Base-by-base conservation (phyloP, 805 yeast genomes). In the Candida boidinii region DNA sequence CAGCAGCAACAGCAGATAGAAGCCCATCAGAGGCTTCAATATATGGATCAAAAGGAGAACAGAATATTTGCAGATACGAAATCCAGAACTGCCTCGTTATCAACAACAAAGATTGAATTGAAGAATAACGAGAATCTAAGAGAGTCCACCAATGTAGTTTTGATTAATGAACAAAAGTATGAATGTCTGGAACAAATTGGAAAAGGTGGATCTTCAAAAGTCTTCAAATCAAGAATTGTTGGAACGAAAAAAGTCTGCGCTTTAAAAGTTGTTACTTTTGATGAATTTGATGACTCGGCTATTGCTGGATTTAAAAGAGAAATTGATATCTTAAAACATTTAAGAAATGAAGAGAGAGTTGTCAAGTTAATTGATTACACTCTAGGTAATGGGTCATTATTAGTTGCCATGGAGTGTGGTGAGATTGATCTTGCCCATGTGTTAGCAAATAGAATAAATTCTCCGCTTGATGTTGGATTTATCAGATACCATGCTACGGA, bases 221-320 rank as follows among this genome's bases (percentile, higher is more conserved):
- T 88, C 15, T 88, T 79, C 61, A 82, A 79, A 51, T 92, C 80
- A 1, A 79, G 71, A 43, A 62, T 72, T 0, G 37, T 39, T 3
- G 37, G 43, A 18, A 68, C 67, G 30, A 75, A 74, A 39, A 73
- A 70, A 43, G 56, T 72, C 1, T 84, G 70, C 53, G 97, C 97
- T 1, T 62, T 90, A 24, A 88, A 88, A 48, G 73, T 79, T 42
- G 95, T 88, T 2, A 63, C 74, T 2, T 78, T 84, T 52, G 92
- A 81, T 49, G 86, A 81, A 46, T 79, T 79, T 57, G 95, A 85
- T 46, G 82, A 78, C 12, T 45, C 74, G 1, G 79, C 90, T 37
- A 66, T 84, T 4, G 60, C 64, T 24, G 92, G 92, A 0, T 85
- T 87, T 59, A 85, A 84, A 56, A 95, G 95, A 5, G 98, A 92